Evolutionary conservation across 352 stramenopile genomes (phyloP), one percentile per base, ranked within the genome.

Genomic region (Paralagenidium karlingii): DNA sequence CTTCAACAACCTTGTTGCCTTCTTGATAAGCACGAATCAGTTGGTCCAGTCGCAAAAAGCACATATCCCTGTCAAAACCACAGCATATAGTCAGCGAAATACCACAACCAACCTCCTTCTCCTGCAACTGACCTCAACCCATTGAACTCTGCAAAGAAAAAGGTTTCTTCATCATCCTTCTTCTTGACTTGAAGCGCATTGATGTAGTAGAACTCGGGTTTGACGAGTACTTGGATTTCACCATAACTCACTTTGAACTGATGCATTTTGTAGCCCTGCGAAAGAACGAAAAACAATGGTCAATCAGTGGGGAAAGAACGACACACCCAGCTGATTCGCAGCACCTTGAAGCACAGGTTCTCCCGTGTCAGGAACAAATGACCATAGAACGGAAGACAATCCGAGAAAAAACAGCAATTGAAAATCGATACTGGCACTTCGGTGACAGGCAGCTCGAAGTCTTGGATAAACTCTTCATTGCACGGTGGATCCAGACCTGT

Each of bases 191-290:
- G 70, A 19, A 88, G 44, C 0, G 69, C 74, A 38, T 83, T 88
- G 47, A 88, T 85, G 47, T 84, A 88, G 51, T 88, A 84, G 33
- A 88, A 85, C 51, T 82, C 63, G 8, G 74, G 74, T 47, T 88
- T 84, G 32, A 85, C 39, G n/a, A 88, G 53, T 39, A 65, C 73
- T 18, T 68, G 40, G 15, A 88, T 58, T 31, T 75, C 55, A 0
- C 58, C 58, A 30, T 77, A 88, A 43, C 65, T 40, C 11, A 88
- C 55, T 44, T 76, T 80, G 43, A 71, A 49, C 26, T 67, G 63
- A 1, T 53, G 47, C n/a, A 28, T 46, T 24, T 51, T 50, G 41
- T 83, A 83, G 13, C 63, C 63, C 34, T 58, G n/a, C n/a, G 28
- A 16, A 13, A 33, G 13, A 16, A 16, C 28, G 16, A 33, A 33